Conservation (phyloP, 495 filamentous ascomycete species). For the Arthonia radiata region DNA sequence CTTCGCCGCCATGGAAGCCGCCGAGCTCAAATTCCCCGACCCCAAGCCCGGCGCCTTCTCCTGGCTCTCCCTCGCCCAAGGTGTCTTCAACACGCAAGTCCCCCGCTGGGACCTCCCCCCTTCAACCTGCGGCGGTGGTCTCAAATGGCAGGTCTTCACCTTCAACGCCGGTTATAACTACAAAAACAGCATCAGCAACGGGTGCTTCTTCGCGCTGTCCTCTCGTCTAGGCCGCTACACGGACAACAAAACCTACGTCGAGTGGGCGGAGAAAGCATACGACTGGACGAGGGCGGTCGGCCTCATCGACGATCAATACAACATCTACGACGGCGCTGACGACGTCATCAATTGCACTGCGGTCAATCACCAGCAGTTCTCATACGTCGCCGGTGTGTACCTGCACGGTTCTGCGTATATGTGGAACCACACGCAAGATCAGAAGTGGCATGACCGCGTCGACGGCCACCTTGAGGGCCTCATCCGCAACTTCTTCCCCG, state of each 20-base stretch:
- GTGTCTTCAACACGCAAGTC: conserved; percentile 39
- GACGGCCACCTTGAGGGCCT: too few species aligned
- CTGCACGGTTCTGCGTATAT: conserved; percentile 51
- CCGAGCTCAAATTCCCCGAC: conserved; percentile 52
- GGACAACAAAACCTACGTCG: conserved; percentile 30
- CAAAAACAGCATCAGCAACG: conserved; percentile 50
- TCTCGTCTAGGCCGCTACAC: conserved; percentile 45
- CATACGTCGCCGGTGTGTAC: conserved; percentile 52
- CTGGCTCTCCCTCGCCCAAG: conserved; percentile 15
- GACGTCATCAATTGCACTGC: conserved; percentile 21
- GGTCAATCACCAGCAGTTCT: conserved; percentile 42
- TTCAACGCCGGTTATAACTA: conserved; percentile 30
- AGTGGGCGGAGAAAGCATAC: conserved; percentile 14
- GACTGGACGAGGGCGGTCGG: conserved; percentile 12
- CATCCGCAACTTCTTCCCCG: conserved; percentile 39
- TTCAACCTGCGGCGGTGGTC: conserved; percentile 53
- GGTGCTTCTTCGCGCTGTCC: conserved; percentile 40
- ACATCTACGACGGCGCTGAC: conserved; percentile 15
- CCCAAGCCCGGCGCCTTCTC: conserved; percentile 11
- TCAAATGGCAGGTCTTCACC: conserved; percentile 58
- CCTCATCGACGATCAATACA: conserved; percentile 10
- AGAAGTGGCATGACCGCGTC: too few species aligned
- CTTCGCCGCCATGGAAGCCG: conserved; percentile 56
- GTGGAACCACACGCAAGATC: conserved; percentile 32
- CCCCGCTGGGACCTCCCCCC: conserved; percentile 56